Conservation (phyloP, 192 early-diverging fungal species). For the Linnemannia schmuckeri region DNA sequence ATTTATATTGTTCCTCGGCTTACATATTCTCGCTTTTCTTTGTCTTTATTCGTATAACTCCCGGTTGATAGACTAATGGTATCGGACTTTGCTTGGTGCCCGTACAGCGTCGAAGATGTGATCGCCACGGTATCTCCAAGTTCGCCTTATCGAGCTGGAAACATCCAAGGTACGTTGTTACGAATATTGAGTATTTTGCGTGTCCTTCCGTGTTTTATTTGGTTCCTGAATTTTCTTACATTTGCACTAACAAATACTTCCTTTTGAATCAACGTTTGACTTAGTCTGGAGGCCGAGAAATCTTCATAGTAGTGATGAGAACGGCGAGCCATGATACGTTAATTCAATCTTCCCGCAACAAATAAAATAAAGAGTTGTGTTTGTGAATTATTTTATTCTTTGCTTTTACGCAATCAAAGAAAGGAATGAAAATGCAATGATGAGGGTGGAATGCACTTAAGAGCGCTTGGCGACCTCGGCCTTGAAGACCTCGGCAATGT, state of each 20-base stretch:
- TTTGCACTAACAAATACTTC: too few relatives aligned
- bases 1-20: background rate
- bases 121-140: conserved; percentile 32
- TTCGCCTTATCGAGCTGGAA: background rate
- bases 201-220: background rate
- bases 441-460: conserved; percentile 1
- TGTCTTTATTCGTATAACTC: background rate
- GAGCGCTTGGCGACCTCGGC: conserved; percentile 60
- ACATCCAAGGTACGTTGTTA: conserved; percentile 36
- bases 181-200: background rate
- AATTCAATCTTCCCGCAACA: background rate
- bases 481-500: conserved; percentile 70
- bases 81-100: conserved; percentile 43
- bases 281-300: conserved; percentile 27
- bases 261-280: background rate
- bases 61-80: conserved; percentile 3
- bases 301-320: conserved; percentile 21
- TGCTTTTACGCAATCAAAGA: background rate
- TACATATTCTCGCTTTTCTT: background rate
- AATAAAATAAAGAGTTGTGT: background rate
- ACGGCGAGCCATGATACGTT: conserved; percentile 28
- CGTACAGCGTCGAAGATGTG: conserved; percentile 32
- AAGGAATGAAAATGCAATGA: background rate
- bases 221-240: too few relatives aligned
- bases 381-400: conserved; percentile 12